A percentile compares a stretch with the other conserved stretches of the same genome.
Conservation (phyloP, 2,329 filamentous ascomycete genomes). For the Pochonia chlamydosporia region DNA sequence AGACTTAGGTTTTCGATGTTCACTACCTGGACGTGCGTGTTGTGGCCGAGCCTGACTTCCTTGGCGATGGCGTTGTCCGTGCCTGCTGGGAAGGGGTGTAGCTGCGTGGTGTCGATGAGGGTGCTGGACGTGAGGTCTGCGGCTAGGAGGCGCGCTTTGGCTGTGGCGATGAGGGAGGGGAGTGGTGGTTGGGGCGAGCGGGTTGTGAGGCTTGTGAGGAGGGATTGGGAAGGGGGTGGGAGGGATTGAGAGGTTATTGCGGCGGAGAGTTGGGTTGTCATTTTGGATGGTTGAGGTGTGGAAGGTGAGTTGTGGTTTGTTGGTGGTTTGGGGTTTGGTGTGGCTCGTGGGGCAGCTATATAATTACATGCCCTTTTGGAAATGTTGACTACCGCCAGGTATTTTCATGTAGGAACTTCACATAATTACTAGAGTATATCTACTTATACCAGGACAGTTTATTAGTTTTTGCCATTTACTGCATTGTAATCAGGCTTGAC, state of each 20-base stretch:
- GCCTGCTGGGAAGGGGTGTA: slow-evolving; percentile 45
- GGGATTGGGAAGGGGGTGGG: slow-evolving; percentile 46
- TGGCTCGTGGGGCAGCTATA: too few species aligned
- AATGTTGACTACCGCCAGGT: too few species aligned
- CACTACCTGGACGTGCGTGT: slow-evolving; percentile 74
- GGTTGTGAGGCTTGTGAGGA: slow-evolving; percentile 58
- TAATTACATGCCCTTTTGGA: too few species aligned
- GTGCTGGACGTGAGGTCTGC: slow-evolving; percentile 61
- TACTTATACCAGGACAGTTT: too few species aligned
- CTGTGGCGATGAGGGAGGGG: slow-evolving; percentile 69
- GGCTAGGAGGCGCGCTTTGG: slow-evolving; percentile 72
- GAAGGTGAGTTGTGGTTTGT: too few species aligned
- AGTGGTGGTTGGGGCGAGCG: slow-evolving; percentile 55
- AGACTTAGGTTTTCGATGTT: slow-evolving; percentile 78
- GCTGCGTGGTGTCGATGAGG: slow-evolving; percentile 36
- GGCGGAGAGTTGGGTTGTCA: slow-evolving; percentile 22
- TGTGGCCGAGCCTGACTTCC: slow-evolving; percentile 50
- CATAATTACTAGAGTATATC: too few species aligned
- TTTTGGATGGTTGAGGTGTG: too few species aligned
- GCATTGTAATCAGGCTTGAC: too few species aligned
- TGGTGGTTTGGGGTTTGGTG: too few species aligned
- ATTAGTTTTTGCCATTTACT: too few species aligned
- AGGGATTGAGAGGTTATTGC: slow-evolving; percentile 48
- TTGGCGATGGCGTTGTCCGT: slow-evolving; percentile 46
- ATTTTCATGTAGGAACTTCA: too few species aligned